A percentile compares a stretch with the other conserved stretches of the same genome.
These are phyloP conservation scores for Candida glaebosa DNA, from an alignment of 805 yeast genomes.

Conservation along the genomic window DNA sequence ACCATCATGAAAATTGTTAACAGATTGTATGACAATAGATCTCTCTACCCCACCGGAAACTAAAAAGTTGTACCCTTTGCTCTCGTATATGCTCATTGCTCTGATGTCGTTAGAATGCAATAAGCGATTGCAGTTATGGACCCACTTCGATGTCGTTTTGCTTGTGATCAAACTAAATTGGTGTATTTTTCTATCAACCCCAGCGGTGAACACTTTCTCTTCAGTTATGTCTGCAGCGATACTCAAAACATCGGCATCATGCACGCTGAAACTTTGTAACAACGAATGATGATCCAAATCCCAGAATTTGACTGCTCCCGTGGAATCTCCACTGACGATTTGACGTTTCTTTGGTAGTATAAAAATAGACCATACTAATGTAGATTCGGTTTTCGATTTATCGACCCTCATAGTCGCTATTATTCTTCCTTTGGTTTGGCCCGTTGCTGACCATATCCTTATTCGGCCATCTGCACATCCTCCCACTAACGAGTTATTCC, in stretches of 20 bases:
- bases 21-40: conserved; percentile 61
- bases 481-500: conserved; percentile 65
- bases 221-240: conserved; percentile 59
- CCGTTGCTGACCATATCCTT: conserved; percentile 66
- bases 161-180: conserved; percentile 52
- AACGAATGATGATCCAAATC: conserved; percentile 73
- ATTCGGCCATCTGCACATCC: conserved; percentile 96
- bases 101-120: conserved; percentile 87
- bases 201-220: conserved; percentile 75
- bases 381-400: conserved; percentile 77
- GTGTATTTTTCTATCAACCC: conserved; percentile 89
- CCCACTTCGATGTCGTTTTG: conserved; percentile 56
- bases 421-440: conserved; percentile 60
- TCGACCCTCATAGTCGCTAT: conserved; percentile 88
- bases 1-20: conserved; percentile 66
- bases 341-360: conserved; percentile 63
- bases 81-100: conserved; percentile 65
- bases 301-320: conserved; percentile 94
- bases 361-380: conserved; percentile 84
- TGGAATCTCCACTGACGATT: conserved; percentile 93
- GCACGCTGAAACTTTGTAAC: conserved; percentile 75
- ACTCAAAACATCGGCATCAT: conserved; percentile 87
- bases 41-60: conserved; percentile 85
- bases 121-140: conserved; percentile 68
- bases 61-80: conserved; percentile 63